These are phyloP conservation scores for Boechera divaricarpa DNA, from an alignment of 345 rosid species.

Conservation along the genomic window DNA sequence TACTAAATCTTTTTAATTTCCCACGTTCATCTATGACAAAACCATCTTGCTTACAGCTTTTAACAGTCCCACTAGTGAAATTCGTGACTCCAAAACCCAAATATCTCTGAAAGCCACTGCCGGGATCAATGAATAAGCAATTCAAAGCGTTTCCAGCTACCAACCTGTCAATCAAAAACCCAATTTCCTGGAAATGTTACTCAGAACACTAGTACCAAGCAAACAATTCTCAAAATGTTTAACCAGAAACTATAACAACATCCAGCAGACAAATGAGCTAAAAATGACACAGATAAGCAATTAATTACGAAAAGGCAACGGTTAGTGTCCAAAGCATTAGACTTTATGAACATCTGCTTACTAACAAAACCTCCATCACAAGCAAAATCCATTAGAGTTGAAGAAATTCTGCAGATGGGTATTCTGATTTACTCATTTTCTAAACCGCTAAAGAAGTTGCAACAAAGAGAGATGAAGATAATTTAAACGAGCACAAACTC, in stretches of 20 bases:
- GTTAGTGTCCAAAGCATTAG: neutral
- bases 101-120: conserved; percentile 38
- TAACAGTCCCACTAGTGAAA: conserved; percentile 45
- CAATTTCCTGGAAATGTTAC: neutral
- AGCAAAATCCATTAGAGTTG: conserved; percentile 2
- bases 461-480: neutral
- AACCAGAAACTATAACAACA: neutral
- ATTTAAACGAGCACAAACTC: neutral
- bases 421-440: neutral
- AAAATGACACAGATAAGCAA: neutral
- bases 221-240: neutral
- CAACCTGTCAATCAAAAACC: conserved; percentile 50
- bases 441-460: neutral
- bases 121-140: conserved; percentile 45
- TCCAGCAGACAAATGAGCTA: neutral
- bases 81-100: conserved; percentile 45
- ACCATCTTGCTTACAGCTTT: conserved; percentile 56
- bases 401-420: conserved; percentile 21
- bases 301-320: neutral
- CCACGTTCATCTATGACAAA: conserved; percentile 73
- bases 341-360: neutral
- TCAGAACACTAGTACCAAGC: neutral
- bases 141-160: conserved; percentile 50
- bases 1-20: conserved; percentile 62
- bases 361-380: neutral